Conservation (phyloP, 345 rosid genomes). For the Populus nigra region DNA sequence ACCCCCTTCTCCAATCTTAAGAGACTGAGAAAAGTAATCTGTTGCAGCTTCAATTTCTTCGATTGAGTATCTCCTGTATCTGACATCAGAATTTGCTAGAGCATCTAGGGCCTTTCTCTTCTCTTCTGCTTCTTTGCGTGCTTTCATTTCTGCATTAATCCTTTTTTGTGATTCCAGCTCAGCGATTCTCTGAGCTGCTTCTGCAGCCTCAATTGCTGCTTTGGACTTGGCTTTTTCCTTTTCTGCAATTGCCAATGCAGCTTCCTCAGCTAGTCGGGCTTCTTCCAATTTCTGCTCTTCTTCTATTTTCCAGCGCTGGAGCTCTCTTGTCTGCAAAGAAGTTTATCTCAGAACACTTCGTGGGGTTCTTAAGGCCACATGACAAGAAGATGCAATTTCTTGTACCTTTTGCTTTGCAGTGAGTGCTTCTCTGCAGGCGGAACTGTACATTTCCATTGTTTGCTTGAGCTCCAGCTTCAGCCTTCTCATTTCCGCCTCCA, state of each 20-base stretch:
- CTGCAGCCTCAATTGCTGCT: constrained; percentile 83
- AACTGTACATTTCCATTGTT: constrained; percentile 91
- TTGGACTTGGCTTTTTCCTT: constrained; percentile 78
- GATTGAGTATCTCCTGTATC: constrained; percentile 76
- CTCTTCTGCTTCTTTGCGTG: constrained; percentile 63
- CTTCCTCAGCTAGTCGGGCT: constrained; percentile 70
- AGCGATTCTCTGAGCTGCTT: constrained; percentile 81
- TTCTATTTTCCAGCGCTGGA: constrained; percentile 74
- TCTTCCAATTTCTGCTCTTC: constrained; percentile 73
- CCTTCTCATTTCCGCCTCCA: constrained; percentile 91
- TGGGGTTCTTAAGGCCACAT: not conserved
- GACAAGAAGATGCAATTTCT: not conserved
- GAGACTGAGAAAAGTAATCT: constrained; percentile 50
- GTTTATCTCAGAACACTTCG: not conserved
- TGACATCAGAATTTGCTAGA: constrained; percentile 44
- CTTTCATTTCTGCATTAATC: constrained; percentile 72
- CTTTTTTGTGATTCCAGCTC: constrained; percentile 73
- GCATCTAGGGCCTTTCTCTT: constrained; percentile 62
- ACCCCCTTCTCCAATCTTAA: constrained; percentile 91
- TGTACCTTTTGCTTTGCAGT: constrained; percentile 74
- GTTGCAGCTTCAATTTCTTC: constrained; percentile 89
- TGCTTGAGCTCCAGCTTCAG: constrained; percentile 85
- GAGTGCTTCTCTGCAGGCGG: constrained; percentile 95
- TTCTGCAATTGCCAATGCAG: constrained; percentile 70
- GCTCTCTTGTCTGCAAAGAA: constrained; percentile 63